Evolutionary conservation across 192 early-diverging fungal species (phyloP).

Genomic region (Mortierella claussenii): DNA sequence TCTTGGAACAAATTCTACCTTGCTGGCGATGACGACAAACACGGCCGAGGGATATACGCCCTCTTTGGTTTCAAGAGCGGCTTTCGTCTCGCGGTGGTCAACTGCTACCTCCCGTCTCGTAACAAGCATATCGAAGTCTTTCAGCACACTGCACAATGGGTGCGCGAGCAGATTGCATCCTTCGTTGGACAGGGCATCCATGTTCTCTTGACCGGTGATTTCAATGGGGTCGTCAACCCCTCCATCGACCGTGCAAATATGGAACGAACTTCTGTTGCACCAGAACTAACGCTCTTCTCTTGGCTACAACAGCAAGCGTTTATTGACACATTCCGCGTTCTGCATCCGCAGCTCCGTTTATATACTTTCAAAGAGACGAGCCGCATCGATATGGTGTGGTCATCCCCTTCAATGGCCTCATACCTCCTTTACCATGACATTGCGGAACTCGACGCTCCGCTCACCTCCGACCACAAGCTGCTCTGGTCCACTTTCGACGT

Average conservation of each 20-base stretch:
- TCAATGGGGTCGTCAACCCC: slow-evolving; percentile 21
- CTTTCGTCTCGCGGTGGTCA: slow-evolving; percentile 2
- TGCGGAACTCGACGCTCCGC: neutral
- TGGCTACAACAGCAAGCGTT: slow-evolving; percentile 1
- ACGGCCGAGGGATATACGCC: neutral
- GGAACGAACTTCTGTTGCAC: neutral
- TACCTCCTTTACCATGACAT: neutral
- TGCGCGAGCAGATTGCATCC: neutral
- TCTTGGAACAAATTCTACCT: slow-evolving; percentile 1
- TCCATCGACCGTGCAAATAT: slow-evolving; percentile 2
- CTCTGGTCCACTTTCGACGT: neutral
- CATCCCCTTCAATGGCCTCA: neutral
- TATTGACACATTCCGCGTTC: slow-evolving; percentile 7
- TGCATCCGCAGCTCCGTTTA: neutral
- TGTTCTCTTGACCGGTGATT: slow-evolving; percentile 11
- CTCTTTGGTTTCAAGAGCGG: slow-evolving; percentile 7
- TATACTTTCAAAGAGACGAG: slow-evolving; percentile 4
- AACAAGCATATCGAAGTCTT: too few species aligned
- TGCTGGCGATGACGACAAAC: neutral
- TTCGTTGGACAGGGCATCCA: neutral
- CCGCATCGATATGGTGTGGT: slow-evolving; percentile 16
- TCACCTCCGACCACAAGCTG: slow-evolving; percentile 6
- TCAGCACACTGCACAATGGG: neutral
- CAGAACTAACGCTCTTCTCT: slow-evolving; percentile 12
- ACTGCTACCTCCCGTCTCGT: slow-evolving; percentile 9